Conservation (phyloP, 768 basidiomycete species). For the Termitomyces sp. region DNA sequence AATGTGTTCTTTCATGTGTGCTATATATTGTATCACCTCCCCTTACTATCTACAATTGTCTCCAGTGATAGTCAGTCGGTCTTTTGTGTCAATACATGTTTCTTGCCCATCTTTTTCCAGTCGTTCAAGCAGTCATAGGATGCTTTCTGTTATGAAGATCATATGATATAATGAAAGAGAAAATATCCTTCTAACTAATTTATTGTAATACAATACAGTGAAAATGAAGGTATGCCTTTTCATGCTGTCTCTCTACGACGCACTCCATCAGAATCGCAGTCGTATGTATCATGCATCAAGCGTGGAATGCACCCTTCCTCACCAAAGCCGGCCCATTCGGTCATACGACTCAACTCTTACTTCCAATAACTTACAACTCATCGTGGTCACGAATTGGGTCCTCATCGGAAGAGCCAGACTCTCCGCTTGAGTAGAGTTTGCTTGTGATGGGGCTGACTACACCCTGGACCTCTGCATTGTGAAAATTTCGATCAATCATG, state of each 20-base stretch:
- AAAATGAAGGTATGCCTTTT: slow-evolving; percentile 10
- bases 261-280: slow-evolving; percentile 5
- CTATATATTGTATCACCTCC: not conserved
- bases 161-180: not conserved
- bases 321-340: not conserved
- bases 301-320: slow-evolving; percentile 4
- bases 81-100: not conserved
- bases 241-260: slow-evolving; percentile 6
- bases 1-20: not conserved
- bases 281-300: slow-evolving; percentile 1
- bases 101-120: not conserved
- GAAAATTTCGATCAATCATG: not conserved
- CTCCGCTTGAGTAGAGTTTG: slow-evolving; percentile 60
- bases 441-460: slow-evolving; percentile 81
- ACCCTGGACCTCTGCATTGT: slow-evolving; percentile 52
- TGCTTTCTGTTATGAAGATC: not conserved
- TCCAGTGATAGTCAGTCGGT: not conserved
- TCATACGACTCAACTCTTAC: not conserved
- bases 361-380: slow-evolving; percentile 31
- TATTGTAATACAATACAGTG: slow-evolving; percentile 13
- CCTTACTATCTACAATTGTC: not conserved
- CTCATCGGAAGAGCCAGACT: slow-evolving; percentile 27
- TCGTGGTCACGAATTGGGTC: slow-evolving; percentile 38
- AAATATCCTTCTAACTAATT: slow-evolving; percentile 14
- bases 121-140: not conserved